Percentiles rank a stretch among this genome's conserved stretches.
phyloP scores from a whole-genome alignment of 768 basidiomycete species.

The Mycena leptocephala region DNA sequence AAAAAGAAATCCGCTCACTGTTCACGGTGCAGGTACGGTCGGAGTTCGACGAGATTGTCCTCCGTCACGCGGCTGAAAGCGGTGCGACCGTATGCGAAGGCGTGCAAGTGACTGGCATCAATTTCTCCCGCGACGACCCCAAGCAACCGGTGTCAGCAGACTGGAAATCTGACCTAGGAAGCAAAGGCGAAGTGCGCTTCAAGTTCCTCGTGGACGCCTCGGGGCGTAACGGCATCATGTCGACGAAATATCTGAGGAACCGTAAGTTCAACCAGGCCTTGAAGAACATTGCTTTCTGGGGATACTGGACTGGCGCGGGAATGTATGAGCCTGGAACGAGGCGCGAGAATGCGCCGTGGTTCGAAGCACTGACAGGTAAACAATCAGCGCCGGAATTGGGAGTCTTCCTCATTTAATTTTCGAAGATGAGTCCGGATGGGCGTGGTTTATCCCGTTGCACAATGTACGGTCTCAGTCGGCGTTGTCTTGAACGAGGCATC shows the following conservation, averaged over 20 bases:
- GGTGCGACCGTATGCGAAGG: slow-evolving; percentile 68
- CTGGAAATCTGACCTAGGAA: slow-evolving; percentile 55
- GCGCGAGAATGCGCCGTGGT: slow-evolving; percentile 65
- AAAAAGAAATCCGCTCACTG: background rate
- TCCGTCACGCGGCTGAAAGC: slow-evolving; percentile 66
- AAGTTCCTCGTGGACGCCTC: slow-evolving; percentile 78
- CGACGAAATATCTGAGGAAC: slow-evolving; percentile 71
- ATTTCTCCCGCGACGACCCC: slow-evolving; percentile 42
- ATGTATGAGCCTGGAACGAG: slow-evolving; percentile 59
- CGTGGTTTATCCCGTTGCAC: slow-evolving; percentile 71
- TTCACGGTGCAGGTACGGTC: slow-evolving; percentile 60
- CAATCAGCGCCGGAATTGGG: background rate
- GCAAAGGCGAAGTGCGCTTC: slow-evolving; percentile 63
- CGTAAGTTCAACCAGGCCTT: slow-evolving; percentile 68
- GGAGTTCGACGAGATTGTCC: slow-evolving; percentile 72
- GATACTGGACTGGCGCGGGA: slow-evolving; percentile 71
- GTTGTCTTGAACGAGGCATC: slow-evolving; percentile 61
- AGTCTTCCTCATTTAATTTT: background rate
- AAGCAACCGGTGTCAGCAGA: slow-evolving; percentile 53
- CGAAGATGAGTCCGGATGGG: slow-evolving; percentile 69
- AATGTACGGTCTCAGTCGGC: slow-evolving; percentile 66
- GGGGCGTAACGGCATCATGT: slow-evolving; percentile 74
- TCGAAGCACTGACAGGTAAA: slow-evolving; percentile 71
- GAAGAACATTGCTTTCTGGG: slow-evolving; percentile 78
- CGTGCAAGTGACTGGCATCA: slow-evolving; percentile 60